Evolutionary conservation across 345 rosid genomes (phyloP).

Genomic region (Hevea brasiliensis): DNA sequence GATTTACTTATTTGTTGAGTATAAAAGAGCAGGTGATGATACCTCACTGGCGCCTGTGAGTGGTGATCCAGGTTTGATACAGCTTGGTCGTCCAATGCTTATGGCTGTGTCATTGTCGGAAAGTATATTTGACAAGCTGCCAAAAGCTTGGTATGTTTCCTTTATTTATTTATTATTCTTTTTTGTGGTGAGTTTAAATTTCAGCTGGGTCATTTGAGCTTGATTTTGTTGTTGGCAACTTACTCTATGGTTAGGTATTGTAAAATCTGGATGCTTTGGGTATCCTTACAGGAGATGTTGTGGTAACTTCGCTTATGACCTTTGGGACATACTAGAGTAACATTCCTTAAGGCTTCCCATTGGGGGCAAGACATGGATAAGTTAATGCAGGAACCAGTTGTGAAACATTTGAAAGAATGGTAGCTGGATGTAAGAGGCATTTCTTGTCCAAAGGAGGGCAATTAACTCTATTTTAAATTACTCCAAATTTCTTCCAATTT

Average conservation of each 20-base stretch:
- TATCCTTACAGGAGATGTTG: background rate
- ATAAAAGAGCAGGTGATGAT: conserved; percentile 42
- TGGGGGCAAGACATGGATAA: background rate
- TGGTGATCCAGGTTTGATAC: conserved; percentile 37
- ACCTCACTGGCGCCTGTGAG: conserved; percentile 27
- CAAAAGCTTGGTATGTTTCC: conserved; percentile 76
- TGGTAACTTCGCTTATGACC: background rate
- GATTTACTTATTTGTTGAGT: conserved; percentile 86
- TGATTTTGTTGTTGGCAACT: background rate
- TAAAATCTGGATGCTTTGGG: background rate
- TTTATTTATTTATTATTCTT: background rate
- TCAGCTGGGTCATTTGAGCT: background rate
- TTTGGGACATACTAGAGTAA: background rate
- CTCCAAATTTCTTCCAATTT: too few relatives aligned
- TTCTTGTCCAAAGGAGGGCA: background rate
- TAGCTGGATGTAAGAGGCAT: too few relatives aligned
- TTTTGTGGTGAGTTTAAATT: background rate
- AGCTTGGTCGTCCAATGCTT: conserved; percentile 86
- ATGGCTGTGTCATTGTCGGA: conserved; percentile 59
- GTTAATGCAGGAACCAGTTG: background rate
- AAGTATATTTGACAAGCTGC: conserved; percentile 56
- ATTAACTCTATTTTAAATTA: background rate
- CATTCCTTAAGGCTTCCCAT: background rate
- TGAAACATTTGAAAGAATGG: background rate
- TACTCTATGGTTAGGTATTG: background rate